Evolutionary conservation across 148 eudicot species (phyloP).

Genomic region (Nepenthes mirabilis): DNA sequence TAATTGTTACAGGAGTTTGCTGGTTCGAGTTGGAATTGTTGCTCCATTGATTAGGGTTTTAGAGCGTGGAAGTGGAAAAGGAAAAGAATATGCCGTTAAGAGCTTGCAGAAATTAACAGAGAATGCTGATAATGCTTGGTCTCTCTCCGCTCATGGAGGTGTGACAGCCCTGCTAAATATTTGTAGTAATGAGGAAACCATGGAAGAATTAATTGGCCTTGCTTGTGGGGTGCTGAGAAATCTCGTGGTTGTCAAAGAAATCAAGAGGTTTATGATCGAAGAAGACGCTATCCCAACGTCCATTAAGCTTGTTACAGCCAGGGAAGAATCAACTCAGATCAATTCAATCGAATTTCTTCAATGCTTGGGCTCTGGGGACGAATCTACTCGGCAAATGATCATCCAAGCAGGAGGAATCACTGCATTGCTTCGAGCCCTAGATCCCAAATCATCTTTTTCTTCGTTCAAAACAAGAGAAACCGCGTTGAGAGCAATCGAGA

Average conservation of each 20-base stretch:
- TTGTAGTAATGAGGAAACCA: conserved; percentile 15
- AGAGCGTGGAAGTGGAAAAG: conserved; percentile 32
- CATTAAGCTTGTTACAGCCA: conserved; percentile 32
- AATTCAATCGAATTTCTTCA: conserved; percentile 51
- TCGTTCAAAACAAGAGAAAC: conserved; percentile 49
- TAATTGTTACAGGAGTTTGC: conserved; percentile 16
- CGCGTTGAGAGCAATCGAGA: conserved; percentile 44
- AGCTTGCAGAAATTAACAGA: conserved; percentile 49
- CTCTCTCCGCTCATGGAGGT: conserved; percentile 85
- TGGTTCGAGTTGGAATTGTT: conserved; percentile 43
- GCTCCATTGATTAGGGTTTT: conserved; percentile 56
- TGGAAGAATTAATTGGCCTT: conserved; percentile 30
- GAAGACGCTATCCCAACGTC: conserved; percentile 41
- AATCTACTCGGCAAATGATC: conserved; percentile 27
- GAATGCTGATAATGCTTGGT: conserved; percentile 85
- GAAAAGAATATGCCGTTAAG: conserved; percentile 39
- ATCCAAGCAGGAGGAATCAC: conserved; percentile 38
- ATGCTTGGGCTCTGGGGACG: conserved; percentile 40
- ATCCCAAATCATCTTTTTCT: conserved; percentile 30
- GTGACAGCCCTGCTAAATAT: conserved; percentile 45
- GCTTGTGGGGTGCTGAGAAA: conserved; percentile 66
- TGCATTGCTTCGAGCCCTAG: conserved; percentile 32
- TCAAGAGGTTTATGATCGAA: conserved; percentile 71
- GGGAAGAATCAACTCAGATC: conserved; percentile 40
- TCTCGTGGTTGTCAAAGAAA: conserved; percentile 67